phyloP scores from a whole-genome alignment of 176 grass and related monocot genomes.

The Cenchrus purpureus region DNA sequence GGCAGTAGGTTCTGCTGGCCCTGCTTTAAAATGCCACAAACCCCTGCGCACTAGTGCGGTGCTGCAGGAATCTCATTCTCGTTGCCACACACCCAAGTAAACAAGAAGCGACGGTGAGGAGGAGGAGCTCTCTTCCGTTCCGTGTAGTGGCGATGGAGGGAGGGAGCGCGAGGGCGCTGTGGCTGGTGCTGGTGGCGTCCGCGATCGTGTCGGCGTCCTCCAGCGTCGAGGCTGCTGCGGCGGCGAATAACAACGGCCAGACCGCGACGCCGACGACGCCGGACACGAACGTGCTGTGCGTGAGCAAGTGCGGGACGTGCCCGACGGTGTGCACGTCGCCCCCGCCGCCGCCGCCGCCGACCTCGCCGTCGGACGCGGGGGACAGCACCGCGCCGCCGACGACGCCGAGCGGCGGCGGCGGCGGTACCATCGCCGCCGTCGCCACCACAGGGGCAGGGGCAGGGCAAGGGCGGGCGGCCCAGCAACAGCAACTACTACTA shows the following conservation, averaged over 20 bases:
- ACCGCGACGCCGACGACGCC: not conserved
- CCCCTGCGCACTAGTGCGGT: not conserved
- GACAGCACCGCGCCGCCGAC: slow-evolving; percentile 5
- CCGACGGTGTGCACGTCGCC: slow-evolving; percentile 59
- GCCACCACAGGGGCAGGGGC: slow-evolving; percentile 35
- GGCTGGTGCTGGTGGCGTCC: not conserved
- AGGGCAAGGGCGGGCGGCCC: slow-evolving; percentile 28
- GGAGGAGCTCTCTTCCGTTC: not conserved
- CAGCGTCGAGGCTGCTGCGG: not conserved
- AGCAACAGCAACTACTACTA: slow-evolving; percentile 56
- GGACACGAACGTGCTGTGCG: slow-evolving; percentile 63
- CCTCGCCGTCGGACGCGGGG: not conserved
- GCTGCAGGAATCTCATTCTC: slow-evolving; percentile 22
- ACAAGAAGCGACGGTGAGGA: not conserved
- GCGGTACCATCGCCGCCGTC: not conserved
- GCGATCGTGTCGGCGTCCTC: not conserved
- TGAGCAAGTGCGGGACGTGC: slow-evolving; percentile 80
- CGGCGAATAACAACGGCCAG: no score
- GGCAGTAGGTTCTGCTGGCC: not conserved
- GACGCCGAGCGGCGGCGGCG: slow-evolving; percentile 9
- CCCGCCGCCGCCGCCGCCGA: slow-evolving; percentile 23
- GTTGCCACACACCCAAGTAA: not conserved
- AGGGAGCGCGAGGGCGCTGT: not conserved
- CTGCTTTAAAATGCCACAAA: slow-evolving; percentile 15
- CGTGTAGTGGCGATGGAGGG: not conserved